Evolutionary conservation across 306 rosid genomes (phyloP).

Genomic region (Lupinus albus): DNA sequence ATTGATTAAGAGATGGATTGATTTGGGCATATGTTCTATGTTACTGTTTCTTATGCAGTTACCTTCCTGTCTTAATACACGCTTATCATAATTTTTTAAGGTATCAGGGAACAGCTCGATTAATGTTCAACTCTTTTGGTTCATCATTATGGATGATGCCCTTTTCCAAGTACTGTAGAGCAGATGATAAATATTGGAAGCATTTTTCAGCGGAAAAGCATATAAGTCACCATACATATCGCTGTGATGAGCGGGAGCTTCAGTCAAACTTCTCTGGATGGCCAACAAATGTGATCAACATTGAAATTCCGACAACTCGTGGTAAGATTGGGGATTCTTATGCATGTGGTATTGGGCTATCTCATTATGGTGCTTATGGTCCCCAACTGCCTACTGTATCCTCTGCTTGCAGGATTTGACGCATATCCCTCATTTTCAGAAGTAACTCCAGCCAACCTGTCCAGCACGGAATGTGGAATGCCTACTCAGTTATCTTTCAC

Average conservation of each 20-base stretch:
- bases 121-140: slow-evolving; percentile 89
- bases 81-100: slow-evolving; percentile 47
- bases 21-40: slow-evolving; percentile 33
- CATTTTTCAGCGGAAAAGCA: slow-evolving; percentile 61
- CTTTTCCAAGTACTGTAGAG: slow-evolving; percentile 84
- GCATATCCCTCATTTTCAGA: slow-evolving; percentile 79
- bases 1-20: slow-evolving; percentile 36
- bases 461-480: slow-evolving; percentile 84
- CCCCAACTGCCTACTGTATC: slow-evolving; percentile 28
- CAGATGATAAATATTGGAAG: slow-evolving; percentile 62
- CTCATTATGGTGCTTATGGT: slow-evolving; percentile 40
- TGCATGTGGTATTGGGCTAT: slow-evolving; percentile 33
- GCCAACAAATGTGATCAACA: slow-evolving; percentile 86
- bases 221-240: slow-evolving; percentile 54
- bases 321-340: slow-evolving; percentile 54
- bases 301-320: slow-evolving; percentile 78
- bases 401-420: slow-evolving; percentile 59
- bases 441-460: slow-evolving; percentile 58
- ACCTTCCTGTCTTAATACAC: slow-evolving; percentile 45
- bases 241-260: slow-evolving; percentile 74
- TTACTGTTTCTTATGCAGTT: slow-evolving; percentile 29
- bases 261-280: slow-evolving; percentile 75
- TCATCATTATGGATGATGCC: slow-evolving; percentile 98
- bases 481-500: slow-evolving; percentile 95
- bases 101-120: slow-evolving; percentile 95